Evolutionary conservation across 2,329 filamentous ascomycete species (phyloP), one percentile per base, ranked within the genome.

Genomic region (Pseudocercospora cruenta): DNA sequence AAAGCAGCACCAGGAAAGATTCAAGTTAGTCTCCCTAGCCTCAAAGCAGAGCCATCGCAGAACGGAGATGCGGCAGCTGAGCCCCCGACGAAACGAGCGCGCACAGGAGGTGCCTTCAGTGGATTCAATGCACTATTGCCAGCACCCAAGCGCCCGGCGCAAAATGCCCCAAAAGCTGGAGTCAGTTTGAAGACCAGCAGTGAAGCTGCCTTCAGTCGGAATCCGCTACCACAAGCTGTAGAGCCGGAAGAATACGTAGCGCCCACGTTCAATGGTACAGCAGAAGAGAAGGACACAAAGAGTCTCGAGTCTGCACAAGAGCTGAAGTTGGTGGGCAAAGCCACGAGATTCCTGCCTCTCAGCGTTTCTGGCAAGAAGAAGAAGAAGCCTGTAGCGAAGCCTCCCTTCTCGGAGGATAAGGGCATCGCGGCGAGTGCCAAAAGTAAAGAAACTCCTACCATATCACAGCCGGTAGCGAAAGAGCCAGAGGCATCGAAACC

Each of bases 81-180:
- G 49, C 90, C 90, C 0, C 90, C 91, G 0, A 84, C 90, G 0
- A 97, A 97, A 77, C 89, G 90, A 66, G 84, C 86, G 19, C 88
- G 88, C 58, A 87, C 86, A 1, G 85, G 83, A 7, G 86, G 85
- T 3, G 88, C 86, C 4, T 94, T 96, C 73, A 86, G 91, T 60
- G 91, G 90, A 2, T 95, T 97, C 82, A 95, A 94, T 77, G 89
- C 93, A 1, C 88, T 97, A 71, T 84, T 98, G 21, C 94, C 94
- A 2, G 85, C 94, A 26, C 94, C 94, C 3, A 98, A 97, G 76
- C 83, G 84, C 66, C 72, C 75, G 2, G 75, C 69, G 64, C 74
- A 73, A 51, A 74, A 22, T 74, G 73, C 39, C 72, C 82, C 74
- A 76, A 85, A 72, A 78, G 84, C 85, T 36, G 86, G 88, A 1